These are phyloP conservation scores for Artemisia argyi DNA, from an alignment of 129 eudicot species.

Conservation along the genomic window DNA sequence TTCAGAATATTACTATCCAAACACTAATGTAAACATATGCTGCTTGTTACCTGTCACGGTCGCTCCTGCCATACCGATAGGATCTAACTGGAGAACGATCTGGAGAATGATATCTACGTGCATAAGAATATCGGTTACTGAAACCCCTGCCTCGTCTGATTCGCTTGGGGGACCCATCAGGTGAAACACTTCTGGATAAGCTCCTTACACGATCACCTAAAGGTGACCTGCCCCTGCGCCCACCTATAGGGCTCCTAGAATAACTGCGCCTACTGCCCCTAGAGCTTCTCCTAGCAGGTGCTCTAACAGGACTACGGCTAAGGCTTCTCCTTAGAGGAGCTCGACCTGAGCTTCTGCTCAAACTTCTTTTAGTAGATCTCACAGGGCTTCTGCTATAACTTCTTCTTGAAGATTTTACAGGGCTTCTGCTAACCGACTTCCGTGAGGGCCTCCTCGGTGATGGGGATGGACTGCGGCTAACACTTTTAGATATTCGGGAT, in stretches of 20 bases:
- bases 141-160: conserved; percentile 96
- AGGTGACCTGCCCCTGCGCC: conserved; percentile 69
- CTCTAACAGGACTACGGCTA: conserved; percentile 73
- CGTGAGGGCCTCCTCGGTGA: conserved; percentile 60
- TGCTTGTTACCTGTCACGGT: conserved; percentile 74
- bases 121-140: conserved; percentile 82
- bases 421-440: conserved; percentile 69
- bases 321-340: conserved; percentile 59
- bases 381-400: conserved; percentile 79
- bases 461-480: conserved; percentile 51
- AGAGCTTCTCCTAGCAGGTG: conserved; percentile 43
- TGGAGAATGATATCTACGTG: conserved; percentile 83
- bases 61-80: conserved; percentile 77
- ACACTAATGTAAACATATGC: background rate
- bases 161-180: conserved; percentile 81
- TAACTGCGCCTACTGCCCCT: conserved; percentile 72
- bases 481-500: conserved; percentile 37
- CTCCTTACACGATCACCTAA: conserved; percentile 65
- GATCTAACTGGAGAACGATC: conserved; percentile 84
- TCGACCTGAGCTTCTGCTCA: conserved; percentile 86
- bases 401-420: conserved; percentile 67
- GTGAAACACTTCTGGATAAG: conserved; percentile 75
- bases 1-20: background rate
- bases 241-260: conserved; percentile 78
- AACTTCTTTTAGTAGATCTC: conserved; percentile 64